Conservation (phyloP, 2,329 filamentous ascomycete species). For the Monilinia aucupariae region DNA sequence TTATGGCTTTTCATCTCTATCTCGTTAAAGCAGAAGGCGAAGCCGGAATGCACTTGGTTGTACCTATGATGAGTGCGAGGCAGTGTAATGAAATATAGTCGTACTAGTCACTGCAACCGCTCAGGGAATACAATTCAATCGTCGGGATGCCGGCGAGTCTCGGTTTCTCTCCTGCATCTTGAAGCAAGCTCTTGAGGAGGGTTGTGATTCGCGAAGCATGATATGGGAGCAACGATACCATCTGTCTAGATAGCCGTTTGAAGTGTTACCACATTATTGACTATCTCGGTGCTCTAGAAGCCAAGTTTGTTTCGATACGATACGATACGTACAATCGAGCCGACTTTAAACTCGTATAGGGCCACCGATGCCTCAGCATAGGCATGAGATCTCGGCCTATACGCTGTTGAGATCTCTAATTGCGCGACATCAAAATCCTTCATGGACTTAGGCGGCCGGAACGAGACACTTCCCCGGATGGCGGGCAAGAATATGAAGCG, state of each 20-base stretch:
- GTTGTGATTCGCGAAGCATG: background rate
- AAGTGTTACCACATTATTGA: background rate
- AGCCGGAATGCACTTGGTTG: background rate
- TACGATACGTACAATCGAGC: background rate
- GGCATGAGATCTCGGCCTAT: conserved; percentile 7
- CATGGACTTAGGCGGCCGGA: background rate
- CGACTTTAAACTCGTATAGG: background rate
- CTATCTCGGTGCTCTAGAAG: background rate
- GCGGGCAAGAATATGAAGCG: background rate
- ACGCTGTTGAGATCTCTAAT: background rate
- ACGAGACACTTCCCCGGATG: background rate
- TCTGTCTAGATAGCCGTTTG: background rate
- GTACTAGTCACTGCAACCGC: background rate
- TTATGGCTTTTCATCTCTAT: background rate
- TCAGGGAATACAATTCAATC: background rate
- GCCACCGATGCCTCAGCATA: background rate
- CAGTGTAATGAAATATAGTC: conserved; percentile 6
- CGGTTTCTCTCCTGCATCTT: background rate
- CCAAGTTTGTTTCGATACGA: background rate
- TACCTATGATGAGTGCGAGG: conserved; percentile 5
- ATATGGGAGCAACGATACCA: background rate
- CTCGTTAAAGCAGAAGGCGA: background rate
- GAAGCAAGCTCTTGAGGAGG: background rate
- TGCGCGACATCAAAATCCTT: background rate
- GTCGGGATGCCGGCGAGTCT: conserved; percentile 4